A percentile compares a stretch with the other conserved stretches of the same genome.
Conservation (phyloP, 768 basidiomycete genomes). For the Calocybe cyanea region DNA sequence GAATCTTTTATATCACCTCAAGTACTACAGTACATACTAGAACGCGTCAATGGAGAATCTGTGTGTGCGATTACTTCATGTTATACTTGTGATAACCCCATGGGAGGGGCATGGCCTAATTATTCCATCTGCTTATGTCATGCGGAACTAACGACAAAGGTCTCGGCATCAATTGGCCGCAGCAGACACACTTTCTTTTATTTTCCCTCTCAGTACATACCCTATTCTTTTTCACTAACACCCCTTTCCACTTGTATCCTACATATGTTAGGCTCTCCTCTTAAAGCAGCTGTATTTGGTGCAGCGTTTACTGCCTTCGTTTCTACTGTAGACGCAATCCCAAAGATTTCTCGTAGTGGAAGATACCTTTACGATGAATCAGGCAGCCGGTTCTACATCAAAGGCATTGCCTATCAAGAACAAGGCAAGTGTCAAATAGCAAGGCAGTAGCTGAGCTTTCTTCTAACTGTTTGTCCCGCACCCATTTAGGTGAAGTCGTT, state of each 20-base stretch:
- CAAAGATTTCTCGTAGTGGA: constrained; percentile 64
- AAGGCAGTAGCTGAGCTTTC: background rate
- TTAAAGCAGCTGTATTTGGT: constrained; percentile 32
- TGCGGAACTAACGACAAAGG: background rate
- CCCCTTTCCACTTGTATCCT: constrained; percentile 3
- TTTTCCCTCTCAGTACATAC: constrained; percentile 3
- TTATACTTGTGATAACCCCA: no score
- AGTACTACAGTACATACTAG: background rate
- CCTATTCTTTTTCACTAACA: constrained; percentile 2
- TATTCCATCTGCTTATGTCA: no score
- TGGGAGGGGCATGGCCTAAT: no score
- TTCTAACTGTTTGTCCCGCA: background rate
- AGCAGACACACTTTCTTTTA: background rate
- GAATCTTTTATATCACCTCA: background rate
- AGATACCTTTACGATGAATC: constrained; percentile 77
- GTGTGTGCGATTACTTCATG: no score
- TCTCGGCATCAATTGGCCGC: background rate
- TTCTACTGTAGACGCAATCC: constrained; percentile 47
- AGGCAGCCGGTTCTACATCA: constrained; percentile 83
- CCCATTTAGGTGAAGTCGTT: constrained; percentile 34
- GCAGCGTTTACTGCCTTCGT: constrained; percentile 36
- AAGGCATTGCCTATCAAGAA: constrained; percentile 81
- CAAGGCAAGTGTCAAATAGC: constrained; percentile 49
- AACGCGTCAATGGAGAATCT: no score
- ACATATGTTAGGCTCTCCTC: constrained; percentile 21